phyloP scores from a whole-genome alignment of 139 green algal genomes.

The Pedinophyceae sp. region DNA sequence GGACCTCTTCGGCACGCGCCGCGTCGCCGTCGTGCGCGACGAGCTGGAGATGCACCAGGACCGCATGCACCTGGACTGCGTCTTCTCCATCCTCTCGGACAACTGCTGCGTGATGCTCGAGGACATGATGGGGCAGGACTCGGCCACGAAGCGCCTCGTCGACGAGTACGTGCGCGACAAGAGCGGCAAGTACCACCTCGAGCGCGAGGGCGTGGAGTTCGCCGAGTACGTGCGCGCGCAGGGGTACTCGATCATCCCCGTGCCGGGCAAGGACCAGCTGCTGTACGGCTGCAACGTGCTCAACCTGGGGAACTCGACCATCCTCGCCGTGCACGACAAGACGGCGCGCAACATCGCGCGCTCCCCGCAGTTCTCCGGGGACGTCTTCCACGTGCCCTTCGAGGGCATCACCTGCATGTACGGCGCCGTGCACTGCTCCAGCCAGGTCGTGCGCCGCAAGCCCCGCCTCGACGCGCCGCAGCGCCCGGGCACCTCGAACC shows the following conservation, averaged over 20 bases:
- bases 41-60: conserved; percentile 83
- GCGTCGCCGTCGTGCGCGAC: conserved; percentile 75
- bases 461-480: too few species aligned
- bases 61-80: conserved; percentile 94
- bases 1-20: conserved; percentile 61
- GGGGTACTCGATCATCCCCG: conserved; percentile 81
- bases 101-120: conserved; percentile 76
- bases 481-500: too few species aligned
- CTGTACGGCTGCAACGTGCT: conserved; percentile 80
- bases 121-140: conserved; percentile 59
- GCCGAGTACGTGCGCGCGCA: conserved; percentile 49
- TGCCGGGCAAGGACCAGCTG: conserved; percentile 68
- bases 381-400: conserved; percentile 38
- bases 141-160: conserved; percentile 53
- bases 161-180: conserved; percentile 37
- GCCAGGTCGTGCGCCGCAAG: conserved; percentile 48
- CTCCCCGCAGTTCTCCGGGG: conserved; percentile 52
- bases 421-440: conserved; percentile 77
- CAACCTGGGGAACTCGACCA: conserved; percentile 65
- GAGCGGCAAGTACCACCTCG: conserved; percentile 7
- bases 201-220: conserved; percentile 61
- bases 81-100: conserved; percentile 72
- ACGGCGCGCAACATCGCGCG: conserved; percentile 65
- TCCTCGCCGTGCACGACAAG: conserved; percentile 66
- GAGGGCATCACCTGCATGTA: conserved; percentile 85